Percentiles rank a stretch among this genome's conserved stretches.
Conservation (phyloP, 208 protist genomes). For the Wallacemonas sp. region DNA sequence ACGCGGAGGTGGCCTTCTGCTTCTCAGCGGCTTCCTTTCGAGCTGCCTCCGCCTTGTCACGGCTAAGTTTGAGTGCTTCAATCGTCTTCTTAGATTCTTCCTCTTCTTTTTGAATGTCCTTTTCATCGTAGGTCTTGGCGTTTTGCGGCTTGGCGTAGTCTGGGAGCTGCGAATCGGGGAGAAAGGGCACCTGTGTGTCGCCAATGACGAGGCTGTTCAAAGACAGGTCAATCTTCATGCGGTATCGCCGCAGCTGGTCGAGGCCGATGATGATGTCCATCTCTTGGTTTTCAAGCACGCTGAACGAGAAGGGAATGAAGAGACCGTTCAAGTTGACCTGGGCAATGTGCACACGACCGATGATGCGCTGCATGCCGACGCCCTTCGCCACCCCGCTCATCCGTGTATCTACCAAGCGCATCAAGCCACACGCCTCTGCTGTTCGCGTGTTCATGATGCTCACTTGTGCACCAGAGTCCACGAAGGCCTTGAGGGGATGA, state of each 20-base stretch:
- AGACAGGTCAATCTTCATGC: constrained; percentile 73
- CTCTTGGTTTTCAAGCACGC: constrained; percentile 84
- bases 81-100: constrained; percentile 1
- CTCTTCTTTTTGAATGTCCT: constrained; percentile 12
- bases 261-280: constrained; percentile 95
- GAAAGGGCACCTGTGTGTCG: constrained; percentile 47
- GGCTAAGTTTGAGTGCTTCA: background rate
- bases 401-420: constrained; percentile 87
- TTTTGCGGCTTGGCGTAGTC: constrained; percentile 12
- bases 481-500: constrained; percentile 92
- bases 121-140: background rate
- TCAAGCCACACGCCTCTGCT: constrained; percentile 87
- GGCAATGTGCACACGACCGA: constrained; percentile 92
- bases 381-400: constrained; percentile 85
- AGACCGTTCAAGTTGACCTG: constrained; percentile 74
- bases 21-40: background rate
- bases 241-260: constrained; percentile 92
- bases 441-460: constrained; percentile 81
- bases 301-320: constrained; percentile 83
- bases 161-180: constrained; percentile 56
- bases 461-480: constrained; percentile 90
- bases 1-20: background rate
- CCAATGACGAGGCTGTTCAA: constrained; percentile 54
- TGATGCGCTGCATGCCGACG: constrained; percentile 88
- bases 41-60: background rate